Base-by-base conservation (phyloP, 805 yeast genomes). In the Schwanniomyces yamadae region DNA sequence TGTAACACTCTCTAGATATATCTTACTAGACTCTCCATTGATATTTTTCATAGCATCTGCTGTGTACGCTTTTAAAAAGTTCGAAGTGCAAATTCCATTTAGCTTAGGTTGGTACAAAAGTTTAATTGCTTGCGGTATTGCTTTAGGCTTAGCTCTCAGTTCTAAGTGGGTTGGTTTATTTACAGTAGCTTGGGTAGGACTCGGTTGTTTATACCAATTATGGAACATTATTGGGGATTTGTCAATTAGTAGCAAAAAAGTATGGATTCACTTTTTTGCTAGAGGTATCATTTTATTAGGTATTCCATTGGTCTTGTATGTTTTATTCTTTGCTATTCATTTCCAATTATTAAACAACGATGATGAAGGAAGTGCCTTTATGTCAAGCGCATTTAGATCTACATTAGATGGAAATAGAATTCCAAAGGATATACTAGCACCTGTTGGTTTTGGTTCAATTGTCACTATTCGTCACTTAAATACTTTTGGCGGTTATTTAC, bases 101-200 rank as follows among this genome's bases (percentile, higher is more conserved):
- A 48, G 83, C 12, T 52, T 56, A 28, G 61, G 55, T 15, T 81
- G 90, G 78, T 78, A 58, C 54, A 79, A 73, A 52, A 61, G 79
- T n/a, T 60, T 85, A 46, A 18, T 78, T 19, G 70, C 80, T n/a
- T 71, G 86, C 28, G 85, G 84, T 47, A 55, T 81, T 35, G 78
- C 80, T n/a, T 62, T 84, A 39, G 95, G 93, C 35, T 66, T 84
- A 39, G 84, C 93, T 4, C 62, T 80, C 14, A 75, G 84, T 16
- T 78, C 90, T 21, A 85, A 85, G 60, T 84, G 93, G 93, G 93
- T 84, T 30, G 95, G 95, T 43, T 62, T 84, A 25, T 84, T 84
- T 63, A 85, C 95, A 13, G 55, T 85, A 39, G 83, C 83, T 3
- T 85, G 91, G 91, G 73, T 80, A 41, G 95, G 93, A 34, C 34